A percentile compares a stretch with the other conserved stretches of the same genome.
These are phyloP conservation scores for Exophiala aquamarina DNA, from an alignment of 2,329 filamentous ascomycete species.

Conservation along the genomic window DNA sequence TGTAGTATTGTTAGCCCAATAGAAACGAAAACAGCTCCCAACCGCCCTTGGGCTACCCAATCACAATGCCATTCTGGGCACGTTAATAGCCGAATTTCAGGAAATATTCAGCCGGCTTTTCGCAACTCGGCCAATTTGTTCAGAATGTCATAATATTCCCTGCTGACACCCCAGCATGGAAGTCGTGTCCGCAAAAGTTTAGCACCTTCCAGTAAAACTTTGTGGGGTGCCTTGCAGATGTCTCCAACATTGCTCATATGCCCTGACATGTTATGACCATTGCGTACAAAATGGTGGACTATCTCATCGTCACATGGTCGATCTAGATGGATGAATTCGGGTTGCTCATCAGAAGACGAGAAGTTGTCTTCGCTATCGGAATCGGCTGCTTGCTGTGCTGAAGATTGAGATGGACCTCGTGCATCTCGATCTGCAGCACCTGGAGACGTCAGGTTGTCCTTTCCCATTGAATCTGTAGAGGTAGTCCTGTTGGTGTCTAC, in stretches of 20 bases:
- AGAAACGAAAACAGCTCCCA: too few relatives aligned
- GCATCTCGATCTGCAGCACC: not conserved
- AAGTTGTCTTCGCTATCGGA: conserved; percentile 13
- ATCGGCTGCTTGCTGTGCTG: not conserved
- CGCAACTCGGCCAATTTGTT: conserved; percentile 33
- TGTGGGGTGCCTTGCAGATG: conserved; percentile 24
- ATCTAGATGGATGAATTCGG: conserved; percentile 52
- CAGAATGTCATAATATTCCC: conserved; percentile 34
- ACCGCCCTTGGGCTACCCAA: too few relatives aligned
- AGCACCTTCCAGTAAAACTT: conserved; percentile 25
- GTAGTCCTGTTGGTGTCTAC: not conserved
- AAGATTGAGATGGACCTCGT: not conserved
- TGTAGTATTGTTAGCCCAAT: too few relatives aligned
- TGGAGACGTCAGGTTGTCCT: too few relatives aligned
- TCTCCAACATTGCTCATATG: conserved; percentile 56
- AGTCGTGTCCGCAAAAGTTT: conserved; percentile 23
- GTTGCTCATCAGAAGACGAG: conserved; percentile 20
- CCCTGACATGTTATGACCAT: conserved; percentile 51
- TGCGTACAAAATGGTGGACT: conserved; percentile 56
- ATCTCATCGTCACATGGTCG: conserved; percentile 59
- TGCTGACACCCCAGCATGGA: conserved; percentile 38
- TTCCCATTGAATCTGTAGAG: not conserved
- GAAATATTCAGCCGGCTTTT: conserved; percentile 15
- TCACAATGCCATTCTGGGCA: too few relatives aligned
- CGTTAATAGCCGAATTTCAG: too few relatives aligned